phyloP scores from a whole-genome alignment of 306 rosid species.

The Trichosanthes truncata region DNA sequence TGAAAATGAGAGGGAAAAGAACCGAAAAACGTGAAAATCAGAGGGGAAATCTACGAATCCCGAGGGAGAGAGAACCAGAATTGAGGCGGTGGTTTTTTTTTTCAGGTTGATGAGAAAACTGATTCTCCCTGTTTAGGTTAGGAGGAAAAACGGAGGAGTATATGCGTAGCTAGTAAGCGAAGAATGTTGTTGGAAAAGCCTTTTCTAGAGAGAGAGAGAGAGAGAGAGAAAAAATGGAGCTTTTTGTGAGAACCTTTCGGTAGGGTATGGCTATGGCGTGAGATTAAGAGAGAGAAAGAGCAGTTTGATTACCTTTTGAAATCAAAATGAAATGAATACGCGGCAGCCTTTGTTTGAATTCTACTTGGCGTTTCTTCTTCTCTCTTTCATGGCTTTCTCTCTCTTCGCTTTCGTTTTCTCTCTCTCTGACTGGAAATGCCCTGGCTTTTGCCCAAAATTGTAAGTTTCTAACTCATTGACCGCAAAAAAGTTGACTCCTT shows the following conservation, averaged over 20 bases:
- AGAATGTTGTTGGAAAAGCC: constrained; percentile 14
- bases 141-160: neutral
- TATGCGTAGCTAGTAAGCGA: constrained; percentile 16
- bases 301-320: neutral
- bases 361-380: neutral
- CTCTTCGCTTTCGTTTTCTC: neutral
- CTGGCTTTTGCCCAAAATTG: neutral
- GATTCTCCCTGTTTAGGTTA: neutral
- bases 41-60: neutral
- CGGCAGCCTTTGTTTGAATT: constrained; percentile 1
- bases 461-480: neutral
- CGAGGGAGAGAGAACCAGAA: neutral
- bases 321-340: neutral
- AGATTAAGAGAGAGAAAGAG: neutral
- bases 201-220: neutral
- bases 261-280: neutral
- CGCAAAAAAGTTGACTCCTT: neutral
- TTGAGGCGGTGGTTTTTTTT: neutral
- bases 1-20: neutral
- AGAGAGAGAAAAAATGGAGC: neutral
- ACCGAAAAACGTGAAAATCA: neutral
- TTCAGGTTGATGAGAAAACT: constrained; percentile 1
- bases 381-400: neutral
- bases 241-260: neutral
- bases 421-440: neutral